Base-by-base conservation (phyloP, 441 rosid genomes). In the Biscutella laevigata region DNA sequence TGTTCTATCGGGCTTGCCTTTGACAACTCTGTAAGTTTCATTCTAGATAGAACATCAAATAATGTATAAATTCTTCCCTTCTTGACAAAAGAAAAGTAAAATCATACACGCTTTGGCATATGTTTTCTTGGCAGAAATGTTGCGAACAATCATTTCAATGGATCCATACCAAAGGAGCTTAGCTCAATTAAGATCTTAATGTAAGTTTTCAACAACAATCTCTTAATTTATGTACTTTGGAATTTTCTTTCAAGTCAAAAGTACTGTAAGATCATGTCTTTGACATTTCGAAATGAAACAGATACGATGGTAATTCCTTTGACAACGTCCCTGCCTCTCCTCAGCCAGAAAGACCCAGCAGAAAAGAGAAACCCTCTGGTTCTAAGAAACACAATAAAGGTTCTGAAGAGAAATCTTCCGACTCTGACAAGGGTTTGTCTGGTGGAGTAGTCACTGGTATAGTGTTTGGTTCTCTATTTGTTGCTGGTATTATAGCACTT, bases 111-210 rank as follows among this genome's bases (percentile, higher is more conserved):
- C n/a, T n/a, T n/a, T n/a, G n/a, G n/a, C n/a, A 4, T 37, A 13
- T 46, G 61, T 9, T 40, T 61, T 41, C 39, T 39, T 54, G 24
- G 64, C 83, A 92, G 99, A 60, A 86, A 92, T 63, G 95, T 92
- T 15, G 97, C 99, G 17, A 78, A 84, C 65, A 92, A 92, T 63
- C 64, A 76, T 48, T 92, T 92, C 62, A 81, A 57, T 62, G 99
- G 99, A 49, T 84, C 90, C 88, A 82, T 92, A 69, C 95, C 97
- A 30, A 69, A 7, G 60, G 95, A 86, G 67, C 76, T 92, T 67
- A 70, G 30, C 63, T 82, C 86, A 37, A 56, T 86, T 59, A 72
- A 54, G 24, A 82, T 65, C 41, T 82, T 88, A 61, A 77, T 81
- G 99, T 88, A 75, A 79, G 88, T 33, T 61, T 50, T 15, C 45